Evolutionary conservation across 331 rosid species (phyloP), one percentile per base, ranked within the genome.

Genomic region (Pyracantha coccinea): DNA sequence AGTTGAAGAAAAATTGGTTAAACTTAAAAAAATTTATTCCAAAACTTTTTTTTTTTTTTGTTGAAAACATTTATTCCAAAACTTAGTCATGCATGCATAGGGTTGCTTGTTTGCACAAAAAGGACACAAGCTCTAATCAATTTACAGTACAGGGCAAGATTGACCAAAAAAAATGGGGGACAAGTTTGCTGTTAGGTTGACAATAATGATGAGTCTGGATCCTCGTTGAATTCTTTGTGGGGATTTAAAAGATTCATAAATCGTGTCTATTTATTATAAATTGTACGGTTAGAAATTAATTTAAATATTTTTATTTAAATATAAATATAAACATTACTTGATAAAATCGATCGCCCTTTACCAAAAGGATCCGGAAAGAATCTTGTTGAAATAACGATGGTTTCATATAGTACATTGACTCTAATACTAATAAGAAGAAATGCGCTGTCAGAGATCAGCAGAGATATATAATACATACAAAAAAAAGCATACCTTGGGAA

Each of bases 151-250:
- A 67, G 33, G 55, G 33, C 68, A 77, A 28, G 2, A 23, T 66
- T 19, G 20, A 50, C 4, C 74, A 14, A 23, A 29, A 68, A 77
- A 69, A 29, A 2, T 5, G 47, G 77, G 66, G 77, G 62, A n/a
- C 66, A 68, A 65, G 77, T 72, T 67, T 54, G 31, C 13, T 13
- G 81, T 71, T 85, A 21, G 72, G 74, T 67, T 47, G 66, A 16
- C 66, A 45, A 75, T 33, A 5, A 68, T 68, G 68, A 66, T 71
- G 33, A 32, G 21, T 11, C 61, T 52, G 4, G 29, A 28, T 28
- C 29, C 4, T 28, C n/a, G n/a, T n/a, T n/a, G n/a, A n/a, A n/a
- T n/a, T n/a, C 29, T 28, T 28, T 28, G 29, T 28, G 3, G 4
- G 29, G 3, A 28, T 28, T 28, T 3, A 4, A 3, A 4, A 28